Evolutionary conservation across 768 basidiomycete species (phyloP).

Genomic region (Strobilomyces dryophilus): DNA sequence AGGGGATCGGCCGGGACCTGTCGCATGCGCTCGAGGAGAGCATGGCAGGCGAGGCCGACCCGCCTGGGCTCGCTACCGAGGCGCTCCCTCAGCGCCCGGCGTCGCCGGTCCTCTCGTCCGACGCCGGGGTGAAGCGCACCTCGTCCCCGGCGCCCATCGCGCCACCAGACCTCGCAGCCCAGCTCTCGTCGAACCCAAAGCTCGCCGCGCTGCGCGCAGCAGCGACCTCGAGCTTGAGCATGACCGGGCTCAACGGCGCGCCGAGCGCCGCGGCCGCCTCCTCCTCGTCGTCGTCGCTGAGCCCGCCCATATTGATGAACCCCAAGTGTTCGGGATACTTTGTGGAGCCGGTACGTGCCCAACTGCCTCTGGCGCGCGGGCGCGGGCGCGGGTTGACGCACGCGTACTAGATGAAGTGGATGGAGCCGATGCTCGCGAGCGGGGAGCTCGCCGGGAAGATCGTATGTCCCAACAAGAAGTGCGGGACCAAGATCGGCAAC

Average conservation of each 20-base stretch:
- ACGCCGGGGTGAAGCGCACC: not conserved
- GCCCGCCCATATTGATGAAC: slow-evolving; percentile 69
- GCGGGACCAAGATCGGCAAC: slow-evolving; percentile 87
- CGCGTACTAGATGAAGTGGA: slow-evolving; percentile 81
- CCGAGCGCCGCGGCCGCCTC: not conserved
- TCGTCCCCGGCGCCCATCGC: slow-evolving; percentile 3
- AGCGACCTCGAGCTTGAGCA: slow-evolving; percentile 13
- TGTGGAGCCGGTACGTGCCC: slow-evolving; percentile 73
- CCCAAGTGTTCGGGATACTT: slow-evolving; percentile 95
- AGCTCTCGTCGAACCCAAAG: slow-evolving; percentile 44
- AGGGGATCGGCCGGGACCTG: slow-evolving; percentile 28
- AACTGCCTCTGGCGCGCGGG: not conserved
- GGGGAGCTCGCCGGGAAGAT: slow-evolving; percentile 88
- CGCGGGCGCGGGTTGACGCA: not conserved
- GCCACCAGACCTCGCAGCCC: slow-evolving; percentile 38
- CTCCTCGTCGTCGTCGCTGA: slow-evolving; percentile 17
- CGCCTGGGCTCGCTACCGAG: not conserved
- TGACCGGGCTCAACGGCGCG: slow-evolving; percentile 25
- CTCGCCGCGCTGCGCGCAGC: slow-evolving; percentile 43
- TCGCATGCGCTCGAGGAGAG: slow-evolving; percentile 29
- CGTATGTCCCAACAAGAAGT: slow-evolving; percentile 87
- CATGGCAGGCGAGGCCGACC: not conserved
- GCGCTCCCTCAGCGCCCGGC: not conserved
- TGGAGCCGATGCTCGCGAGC: slow-evolving; percentile 75
- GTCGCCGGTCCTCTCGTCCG: not conserved